Conservation (phyloP, 2,329 filamentous ascomycete genomes). For the Kalmusia sp. region DNA sequence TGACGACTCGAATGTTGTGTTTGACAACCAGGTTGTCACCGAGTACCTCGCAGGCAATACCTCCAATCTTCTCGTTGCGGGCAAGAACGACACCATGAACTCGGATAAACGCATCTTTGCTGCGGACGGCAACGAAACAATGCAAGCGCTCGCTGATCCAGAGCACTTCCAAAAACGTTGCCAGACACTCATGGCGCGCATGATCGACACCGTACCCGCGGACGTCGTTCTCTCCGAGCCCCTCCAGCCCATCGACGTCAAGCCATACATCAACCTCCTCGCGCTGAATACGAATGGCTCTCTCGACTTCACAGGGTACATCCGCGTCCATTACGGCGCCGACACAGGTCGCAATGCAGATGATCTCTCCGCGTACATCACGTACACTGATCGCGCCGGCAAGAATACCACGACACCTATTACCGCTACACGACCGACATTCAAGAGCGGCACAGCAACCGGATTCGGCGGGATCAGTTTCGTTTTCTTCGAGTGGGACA, state of each 20-base stretch:
- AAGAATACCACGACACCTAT: neutral
- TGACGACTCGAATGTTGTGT: slow-evolving; percentile 30
- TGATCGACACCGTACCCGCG: slow-evolving; percentile 30
- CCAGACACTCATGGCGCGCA: slow-evolving; percentile 22
- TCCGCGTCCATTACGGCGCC: slow-evolving; percentile 24
- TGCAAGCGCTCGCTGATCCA: slow-evolving; percentile 32
- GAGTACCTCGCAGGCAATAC: slow-evolving; percentile 42
- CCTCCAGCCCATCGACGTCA: slow-evolving; percentile 21
- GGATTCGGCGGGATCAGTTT: slow-evolving; percentile 1
- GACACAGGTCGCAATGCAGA: slow-evolving; percentile 11
- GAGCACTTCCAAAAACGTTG: slow-evolving; percentile 27
- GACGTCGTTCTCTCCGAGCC: slow-evolving; percentile 26
- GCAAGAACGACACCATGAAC: slow-evolving; percentile 34
- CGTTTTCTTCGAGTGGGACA: slow-evolving; percentile 9
- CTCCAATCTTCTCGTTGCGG: slow-evolving; percentile 33
- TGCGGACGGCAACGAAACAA: slow-evolving; percentile 39
- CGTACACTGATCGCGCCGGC: neutral
- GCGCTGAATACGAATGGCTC: slow-evolving; percentile 15
- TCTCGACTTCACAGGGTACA: slow-evolving; percentile 21
- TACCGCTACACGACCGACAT: neutral
- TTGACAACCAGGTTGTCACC: slow-evolving; percentile 39
- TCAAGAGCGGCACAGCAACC: neutral
- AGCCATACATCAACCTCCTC: slow-evolving; percentile 24
- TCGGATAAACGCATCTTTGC: slow-evolving; percentile 43
- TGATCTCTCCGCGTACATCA: neutral